A percentile compares a stretch with the other conserved stretches of the same genome.
phyloP scores from a whole-genome alignment of 1,284 basidiomycete species.

The Papiliotrema fonsecae region DNA sequence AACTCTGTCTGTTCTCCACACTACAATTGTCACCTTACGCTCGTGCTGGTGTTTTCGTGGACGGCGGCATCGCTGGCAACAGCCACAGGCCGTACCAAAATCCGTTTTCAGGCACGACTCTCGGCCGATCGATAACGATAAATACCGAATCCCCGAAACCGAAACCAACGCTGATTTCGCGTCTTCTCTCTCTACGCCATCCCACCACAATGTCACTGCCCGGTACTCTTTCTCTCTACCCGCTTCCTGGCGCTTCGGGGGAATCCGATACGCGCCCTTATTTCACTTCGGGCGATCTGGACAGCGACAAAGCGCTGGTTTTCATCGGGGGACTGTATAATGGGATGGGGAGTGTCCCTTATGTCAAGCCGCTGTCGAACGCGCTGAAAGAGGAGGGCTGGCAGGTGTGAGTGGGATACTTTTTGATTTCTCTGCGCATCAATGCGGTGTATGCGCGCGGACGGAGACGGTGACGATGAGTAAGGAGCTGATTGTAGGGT shows the following conservation, averaged over 20 bases:
- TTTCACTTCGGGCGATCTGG: conserved; percentile 36
- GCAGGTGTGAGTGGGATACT: conserved; percentile 35
- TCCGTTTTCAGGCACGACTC: too few species aligned
- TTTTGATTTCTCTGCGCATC: too few species aligned
- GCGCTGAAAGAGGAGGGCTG: conserved; percentile 32
- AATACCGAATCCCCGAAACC: too few species aligned
- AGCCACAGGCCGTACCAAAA: too few species aligned
- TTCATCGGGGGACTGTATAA: conserved; percentile 47
- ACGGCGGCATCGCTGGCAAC: too few species aligned
- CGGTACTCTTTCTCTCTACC: neutral
- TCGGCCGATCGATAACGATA: too few species aligned
- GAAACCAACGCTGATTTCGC: too few species aligned
- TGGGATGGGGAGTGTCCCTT: conserved; percentile 38
- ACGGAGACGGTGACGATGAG: neutral
- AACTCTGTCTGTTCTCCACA: too few species aligned
- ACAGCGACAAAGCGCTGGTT: conserved; percentile 26
- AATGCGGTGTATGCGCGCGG: too few species aligned
- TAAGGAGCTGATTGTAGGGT: conserved; percentile 22
- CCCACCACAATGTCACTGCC: neutral
- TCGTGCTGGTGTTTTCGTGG: too few species aligned
- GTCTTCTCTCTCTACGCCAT: too few species aligned
- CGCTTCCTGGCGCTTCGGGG: neutral
- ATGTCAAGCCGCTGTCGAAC: conserved; percentile 23
- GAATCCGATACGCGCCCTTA: conserved; percentile 12
- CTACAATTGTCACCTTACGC: too few species aligned